Conservation (phyloP, 805 yeast genomes). For the Yarrowia keelungensis region DNA sequence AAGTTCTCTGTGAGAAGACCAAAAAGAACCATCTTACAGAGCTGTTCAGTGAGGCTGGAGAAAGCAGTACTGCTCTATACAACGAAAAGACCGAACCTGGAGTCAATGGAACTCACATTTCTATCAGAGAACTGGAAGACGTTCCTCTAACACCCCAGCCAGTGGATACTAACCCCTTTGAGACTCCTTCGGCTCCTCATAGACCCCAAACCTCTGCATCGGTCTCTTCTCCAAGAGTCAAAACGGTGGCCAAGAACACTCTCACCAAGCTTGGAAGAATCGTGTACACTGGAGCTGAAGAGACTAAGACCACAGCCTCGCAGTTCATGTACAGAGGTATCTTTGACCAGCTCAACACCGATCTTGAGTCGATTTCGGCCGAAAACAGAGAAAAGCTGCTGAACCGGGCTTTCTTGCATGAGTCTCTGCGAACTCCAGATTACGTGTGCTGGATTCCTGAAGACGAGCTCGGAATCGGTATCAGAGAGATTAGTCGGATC, state of each 20-base stretch:
- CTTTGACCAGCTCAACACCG: constrained; percentile 47
- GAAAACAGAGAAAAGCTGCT: constrained; percentile 46
- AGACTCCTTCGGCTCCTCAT: neutral
- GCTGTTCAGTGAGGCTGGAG: neutral
- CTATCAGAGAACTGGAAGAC: constrained; percentile 12
- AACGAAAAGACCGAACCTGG: constrained; percentile 3
- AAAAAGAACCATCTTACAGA: neutral
- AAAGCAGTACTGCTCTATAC: neutral
- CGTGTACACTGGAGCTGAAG: constrained; percentile 26
- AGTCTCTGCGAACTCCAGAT: constrained; percentile 45
- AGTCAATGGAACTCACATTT: constrained; percentile 8
- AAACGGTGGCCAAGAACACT: constrained; percentile 1
- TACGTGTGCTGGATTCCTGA: constrained; percentile 57
- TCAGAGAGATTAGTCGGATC: constrained; percentile 49
- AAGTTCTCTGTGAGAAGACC: neutral
- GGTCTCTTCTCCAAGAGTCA: constrained; percentile 13
- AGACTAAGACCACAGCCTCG: constrained; percentile 23
- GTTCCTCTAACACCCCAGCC: constrained; percentile 6
- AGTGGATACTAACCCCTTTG: constrained; percentile 1
- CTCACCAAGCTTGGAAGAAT: constrained; percentile 22
- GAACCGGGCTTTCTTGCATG: constrained; percentile 48
- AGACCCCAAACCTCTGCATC: neutral
- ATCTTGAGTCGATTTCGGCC: constrained; percentile 44
- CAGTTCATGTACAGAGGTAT: constrained; percentile 40
- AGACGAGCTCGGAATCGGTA: constrained; percentile 52